Evolutionary conservation across 352 stramenopile species (phyloP).

Genomic region (Pythium myriotylum): DNA sequence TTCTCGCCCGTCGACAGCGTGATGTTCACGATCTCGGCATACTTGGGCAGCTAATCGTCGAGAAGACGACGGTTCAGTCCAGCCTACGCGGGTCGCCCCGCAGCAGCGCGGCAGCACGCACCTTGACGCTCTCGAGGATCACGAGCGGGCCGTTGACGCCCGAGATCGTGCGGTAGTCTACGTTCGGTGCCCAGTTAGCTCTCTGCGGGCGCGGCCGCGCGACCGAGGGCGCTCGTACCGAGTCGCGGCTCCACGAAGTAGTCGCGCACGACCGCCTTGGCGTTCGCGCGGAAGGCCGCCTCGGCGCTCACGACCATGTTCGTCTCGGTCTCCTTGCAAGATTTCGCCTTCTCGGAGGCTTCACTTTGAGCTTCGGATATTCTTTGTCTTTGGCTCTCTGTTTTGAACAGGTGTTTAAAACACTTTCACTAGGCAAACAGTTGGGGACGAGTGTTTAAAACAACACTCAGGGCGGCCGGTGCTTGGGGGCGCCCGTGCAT

Average conservation of each 20-base stretch:
- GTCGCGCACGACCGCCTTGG: slow-evolving; percentile 80
- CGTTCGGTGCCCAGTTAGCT: neutral
- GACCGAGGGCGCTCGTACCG: slow-evolving; percentile 38
- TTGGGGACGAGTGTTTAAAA: slow-evolving; percentile 2
- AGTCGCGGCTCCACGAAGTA: slow-evolving; percentile 88
- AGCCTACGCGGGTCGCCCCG: too few relatives aligned
- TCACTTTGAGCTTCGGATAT: slow-evolving; percentile 17
- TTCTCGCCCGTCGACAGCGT: slow-evolving; percentile 96
- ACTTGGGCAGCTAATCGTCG: slow-evolving; percentile 90
- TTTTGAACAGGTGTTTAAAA: slow-evolving; percentile 15
- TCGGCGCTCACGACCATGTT: slow-evolving; percentile 62
- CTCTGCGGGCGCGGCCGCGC: neutral
- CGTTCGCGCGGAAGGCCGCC: slow-evolving; percentile 74
- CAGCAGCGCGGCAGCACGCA: slow-evolving; percentile 28
- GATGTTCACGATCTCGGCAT: slow-evolving; percentile 99
- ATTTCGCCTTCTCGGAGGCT: slow-evolving; percentile 16
- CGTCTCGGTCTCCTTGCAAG: slow-evolving; percentile 2
- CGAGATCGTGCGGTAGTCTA: slow-evolving; percentile 97
- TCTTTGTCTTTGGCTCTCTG: slow-evolving; percentile 1
- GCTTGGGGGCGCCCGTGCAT: neutral
- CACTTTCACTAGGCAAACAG: neutral
- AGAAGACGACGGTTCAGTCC: neutral
- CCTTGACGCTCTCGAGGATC: slow-evolving; percentile 99
- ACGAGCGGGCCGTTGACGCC: slow-evolving; percentile 99
- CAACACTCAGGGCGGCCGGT: neutral